Conservation (phyloP, 768 basidiomycete species). For the Pleurotus djamor region DNA sequence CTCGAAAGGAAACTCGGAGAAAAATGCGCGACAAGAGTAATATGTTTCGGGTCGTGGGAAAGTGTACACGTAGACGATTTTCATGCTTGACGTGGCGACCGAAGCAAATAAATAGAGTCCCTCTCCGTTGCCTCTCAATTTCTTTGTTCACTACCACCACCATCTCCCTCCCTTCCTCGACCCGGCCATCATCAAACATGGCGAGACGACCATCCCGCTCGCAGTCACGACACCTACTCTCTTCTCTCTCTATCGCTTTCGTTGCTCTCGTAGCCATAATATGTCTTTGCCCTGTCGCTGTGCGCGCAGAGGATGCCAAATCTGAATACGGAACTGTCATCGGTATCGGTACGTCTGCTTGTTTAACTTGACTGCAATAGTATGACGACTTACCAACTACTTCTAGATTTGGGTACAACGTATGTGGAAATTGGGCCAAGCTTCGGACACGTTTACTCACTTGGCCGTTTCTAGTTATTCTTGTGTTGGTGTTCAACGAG, state of each 20-base stretch:
- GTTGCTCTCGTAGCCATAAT: conserved; percentile 70
- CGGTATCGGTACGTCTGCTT: conserved; percentile 71
- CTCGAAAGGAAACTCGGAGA: conserved; percentile 9
- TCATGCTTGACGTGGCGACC: conserved; percentile 5
- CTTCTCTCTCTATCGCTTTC: conserved; percentile 58
- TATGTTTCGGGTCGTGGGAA: conserved; percentile 7
- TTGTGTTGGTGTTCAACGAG: conserved; percentile 90
- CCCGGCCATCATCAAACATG: conserved; percentile 2
- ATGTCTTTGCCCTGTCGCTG: conserved; percentile 64
- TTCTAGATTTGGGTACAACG: conserved; percentile 88
- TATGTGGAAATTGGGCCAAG: conserved; percentile 27
- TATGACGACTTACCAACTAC: conserved; percentile 4
- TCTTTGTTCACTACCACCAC: conserved; percentile 8
- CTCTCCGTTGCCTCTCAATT: neutral
- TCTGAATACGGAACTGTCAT: conserved; percentile 90
- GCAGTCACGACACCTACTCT: conserved; percentile 51
- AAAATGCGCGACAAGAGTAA: neutral
- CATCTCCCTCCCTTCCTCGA: neutral
- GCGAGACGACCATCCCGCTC: conserved; percentile 51
- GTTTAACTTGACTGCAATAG: neutral
- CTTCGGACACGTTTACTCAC: neutral
- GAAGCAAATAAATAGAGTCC: conserved; percentile 4
- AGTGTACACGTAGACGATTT: conserved; percentile 7
- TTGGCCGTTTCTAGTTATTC: conserved; percentile 68
- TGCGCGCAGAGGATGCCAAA: conserved; percentile 56